Conservation (phyloP, 129 eudicot species). For the Chrysanthemum lavandulifolium region DNA sequence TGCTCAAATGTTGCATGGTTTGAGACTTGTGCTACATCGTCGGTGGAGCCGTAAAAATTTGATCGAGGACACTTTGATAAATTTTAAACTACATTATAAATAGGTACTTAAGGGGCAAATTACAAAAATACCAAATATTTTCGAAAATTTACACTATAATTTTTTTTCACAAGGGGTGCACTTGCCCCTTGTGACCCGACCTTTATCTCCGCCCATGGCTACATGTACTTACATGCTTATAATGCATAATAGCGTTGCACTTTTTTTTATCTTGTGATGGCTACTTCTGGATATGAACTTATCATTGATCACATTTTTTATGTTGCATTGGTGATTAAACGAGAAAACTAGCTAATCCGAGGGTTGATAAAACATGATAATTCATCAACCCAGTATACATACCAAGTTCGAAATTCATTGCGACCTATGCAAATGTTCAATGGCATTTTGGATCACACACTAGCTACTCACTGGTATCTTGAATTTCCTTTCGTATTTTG, state of each 20-base stretch:
- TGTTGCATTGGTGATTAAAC: background rate
- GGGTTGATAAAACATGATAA: background rate
- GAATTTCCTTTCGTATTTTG: slow-evolving; percentile 1
- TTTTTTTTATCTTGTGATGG: background rate
- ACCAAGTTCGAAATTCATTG: background rate
- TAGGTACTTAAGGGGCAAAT: too few species aligned
- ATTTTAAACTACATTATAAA: too few species aligned
- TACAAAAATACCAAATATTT: too few species aligned
- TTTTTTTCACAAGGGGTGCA: too few species aligned
- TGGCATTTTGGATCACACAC: background rate
- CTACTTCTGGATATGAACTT: background rate
- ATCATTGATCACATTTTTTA: background rate
- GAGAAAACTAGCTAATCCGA: background rate
- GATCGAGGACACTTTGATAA: too few species aligned
- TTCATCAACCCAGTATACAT: background rate
- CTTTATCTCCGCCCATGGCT: too few species aligned
- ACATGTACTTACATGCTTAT: too few species aligned
- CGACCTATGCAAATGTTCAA: background rate
- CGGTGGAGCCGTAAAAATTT: too few species aligned
- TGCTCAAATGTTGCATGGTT: too few species aligned
- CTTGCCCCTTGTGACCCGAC: too few species aligned
- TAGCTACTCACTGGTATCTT: background rate
- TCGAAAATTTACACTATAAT: too few species aligned
- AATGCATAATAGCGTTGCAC: background rate
- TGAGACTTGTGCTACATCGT: too few species aligned